Evolutionary conservation across 768 basidiomycete species (phyloP).

Genomic region (Tulasnella sp.): DNA sequence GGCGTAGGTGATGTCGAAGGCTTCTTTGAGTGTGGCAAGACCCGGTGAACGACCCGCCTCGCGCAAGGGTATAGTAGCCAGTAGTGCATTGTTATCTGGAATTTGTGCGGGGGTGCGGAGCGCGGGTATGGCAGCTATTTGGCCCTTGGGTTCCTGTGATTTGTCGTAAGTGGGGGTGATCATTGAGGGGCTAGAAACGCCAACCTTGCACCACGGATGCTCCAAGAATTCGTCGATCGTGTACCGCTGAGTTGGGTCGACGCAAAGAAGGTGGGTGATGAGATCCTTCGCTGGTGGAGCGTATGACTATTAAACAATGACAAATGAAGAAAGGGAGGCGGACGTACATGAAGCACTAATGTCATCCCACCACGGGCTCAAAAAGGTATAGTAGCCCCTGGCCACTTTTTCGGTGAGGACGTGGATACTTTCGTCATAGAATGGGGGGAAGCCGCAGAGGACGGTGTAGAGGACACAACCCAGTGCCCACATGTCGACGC

Average conservation of each 20-base stretch:
- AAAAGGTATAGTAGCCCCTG: constrained; percentile 91
- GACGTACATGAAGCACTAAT: constrained; percentile 63
- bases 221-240: constrained; percentile 96
- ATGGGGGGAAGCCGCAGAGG: constrained; percentile 93
- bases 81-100: constrained; percentile 80
- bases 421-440: constrained; percentile 98
- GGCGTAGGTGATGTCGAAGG: constrained; percentile 82
- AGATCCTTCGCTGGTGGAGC: constrained; percentile 76
- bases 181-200: constrained; percentile 25
- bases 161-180: too few species aligned
- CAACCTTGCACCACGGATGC: constrained; percentile 93
- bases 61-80: constrained; percentile 66
- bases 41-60: constrained; percentile 81
- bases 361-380: constrained; percentile 99
- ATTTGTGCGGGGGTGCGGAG: constrained; percentile 27
- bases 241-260: constrained; percentile 89
- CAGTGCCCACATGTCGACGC: constrained; percentile 99
- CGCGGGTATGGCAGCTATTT: constrained; percentile 53
- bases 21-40: constrained; percentile 85
- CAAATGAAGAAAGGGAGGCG: not conserved
- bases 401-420: constrained; percentile 98
- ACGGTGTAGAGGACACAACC: constrained; percentile 99
- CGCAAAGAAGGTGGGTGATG: constrained; percentile 86
- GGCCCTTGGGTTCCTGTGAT: constrained; percentile 28
- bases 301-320: constrained; percentile 17